phyloP scores from a whole-genome alignment of 768 basidiomycete genomes.

The Lactarius indigo region DNA sequence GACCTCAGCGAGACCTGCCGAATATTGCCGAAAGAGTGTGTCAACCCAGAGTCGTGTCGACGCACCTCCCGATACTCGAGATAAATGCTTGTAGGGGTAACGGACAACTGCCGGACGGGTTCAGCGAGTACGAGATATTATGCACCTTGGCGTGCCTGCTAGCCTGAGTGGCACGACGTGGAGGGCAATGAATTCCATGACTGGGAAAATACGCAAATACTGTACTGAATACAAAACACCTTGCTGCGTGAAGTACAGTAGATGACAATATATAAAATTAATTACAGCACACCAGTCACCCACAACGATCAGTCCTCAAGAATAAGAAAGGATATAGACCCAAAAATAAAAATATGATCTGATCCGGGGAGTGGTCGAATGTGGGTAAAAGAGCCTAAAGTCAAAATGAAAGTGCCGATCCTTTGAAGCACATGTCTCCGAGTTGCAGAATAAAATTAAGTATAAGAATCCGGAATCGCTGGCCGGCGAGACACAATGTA shows the following conservation, averaged over 20 bases:
- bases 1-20: neutral
- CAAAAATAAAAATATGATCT: neutral
- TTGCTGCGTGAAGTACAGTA: too few species aligned
- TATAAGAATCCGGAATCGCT: constrained; percentile 4
- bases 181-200: too few species aligned
- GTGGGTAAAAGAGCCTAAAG: neutral
- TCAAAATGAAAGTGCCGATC: neutral
- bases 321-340: neutral
- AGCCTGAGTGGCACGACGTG: too few species aligned
- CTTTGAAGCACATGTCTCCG: too few species aligned
- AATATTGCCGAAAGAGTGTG: neutral
- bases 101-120: neutral
- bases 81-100: neutral
- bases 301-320: too few species aligned
- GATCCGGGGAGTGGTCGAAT: neutral
- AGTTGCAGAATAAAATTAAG: neutral
- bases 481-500: neutral
- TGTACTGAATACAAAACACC: too few species aligned
- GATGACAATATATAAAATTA: too few species aligned
- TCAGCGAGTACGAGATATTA: neutral
- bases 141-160: too few species aligned
- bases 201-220: too few species aligned
- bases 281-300: too few species aligned
- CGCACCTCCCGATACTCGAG: neutral
- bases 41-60: neutral